These are phyloP conservation scores for Aphanomyces cochlioides DNA, from an alignment of 352 stramenopile species.

Conservation along the genomic window DNA sequence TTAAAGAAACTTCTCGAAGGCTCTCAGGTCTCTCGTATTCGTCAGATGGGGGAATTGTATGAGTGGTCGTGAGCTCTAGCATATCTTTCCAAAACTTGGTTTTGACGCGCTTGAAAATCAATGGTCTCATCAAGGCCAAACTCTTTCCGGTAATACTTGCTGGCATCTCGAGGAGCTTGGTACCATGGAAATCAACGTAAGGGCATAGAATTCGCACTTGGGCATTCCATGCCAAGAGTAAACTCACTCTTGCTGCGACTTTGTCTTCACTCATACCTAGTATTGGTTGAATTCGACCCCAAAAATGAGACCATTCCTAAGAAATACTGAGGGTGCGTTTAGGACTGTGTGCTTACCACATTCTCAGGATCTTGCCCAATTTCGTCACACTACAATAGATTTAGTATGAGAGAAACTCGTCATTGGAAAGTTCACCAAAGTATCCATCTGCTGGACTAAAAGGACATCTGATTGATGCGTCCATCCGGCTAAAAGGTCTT, in stretches of 20 bases:
- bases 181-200: conserved; percentile 31
- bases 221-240: conserved; percentile 32
- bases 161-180: not conserved
- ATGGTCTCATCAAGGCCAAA: not conserved
- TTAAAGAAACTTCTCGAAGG: conserved; percentile 25
- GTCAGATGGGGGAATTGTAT: conserved; percentile 28
- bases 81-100: conserved; percentile 18
- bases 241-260: conserved; percentile 27
- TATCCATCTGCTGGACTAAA: conserved; percentile 16
- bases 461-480: not conserved
- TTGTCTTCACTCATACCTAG: not conserved
- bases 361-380: conserved; percentile 23
- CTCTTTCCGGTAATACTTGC: not conserved
- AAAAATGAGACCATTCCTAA: not conserved
- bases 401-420: conserved; percentile 8
- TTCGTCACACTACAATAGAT: conserved; percentile 24
- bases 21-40: conserved; percentile 27
- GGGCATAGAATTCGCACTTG: conserved; percentile 29
- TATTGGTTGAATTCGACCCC: not conserved
- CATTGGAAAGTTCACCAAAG: conserved; percentile 16
- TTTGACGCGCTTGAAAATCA: conserved; percentile 31
- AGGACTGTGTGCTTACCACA: not conserved
- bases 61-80: conserved; percentile 22
- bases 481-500: conserved; percentile 1
- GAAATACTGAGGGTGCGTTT: not conserved